A percentile compares a stretch with the other conserved stretches of the same genome.
Conservation (phyloP, 78 protist species). For the Dictyostelium capitatum region DNA sequence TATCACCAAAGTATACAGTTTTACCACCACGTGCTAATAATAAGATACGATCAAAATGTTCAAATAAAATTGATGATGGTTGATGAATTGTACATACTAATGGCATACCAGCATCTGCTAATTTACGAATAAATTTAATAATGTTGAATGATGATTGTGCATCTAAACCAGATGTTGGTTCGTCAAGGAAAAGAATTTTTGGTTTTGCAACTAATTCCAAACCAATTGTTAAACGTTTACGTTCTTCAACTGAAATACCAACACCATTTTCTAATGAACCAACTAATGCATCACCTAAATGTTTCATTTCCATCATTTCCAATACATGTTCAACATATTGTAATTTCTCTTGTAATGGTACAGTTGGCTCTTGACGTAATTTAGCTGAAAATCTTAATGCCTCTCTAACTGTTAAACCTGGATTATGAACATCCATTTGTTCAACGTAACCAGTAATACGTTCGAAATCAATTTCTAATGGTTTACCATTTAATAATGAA, state of each 20-base stretch:
- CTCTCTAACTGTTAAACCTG: slow-evolving; percentile 76
- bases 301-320: slow-evolving; percentile 84
- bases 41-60: slow-evolving; percentile 71
- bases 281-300: slow-evolving; percentile 83
- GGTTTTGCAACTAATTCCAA: slow-evolving; percentile 85
- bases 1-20: slow-evolving; percentile 82
- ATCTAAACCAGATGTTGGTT: slow-evolving; percentile 74
- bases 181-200: slow-evolving; percentile 54
- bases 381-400: slow-evolving; percentile 77
- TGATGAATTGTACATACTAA: slow-evolving; percentile 84
- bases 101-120: slow-evolving; percentile 84
- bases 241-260: slow-evolving; percentile 84
- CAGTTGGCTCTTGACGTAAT: slow-evolving; percentile 57
- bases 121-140: slow-evolving; percentile 58
- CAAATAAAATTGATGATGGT: slow-evolving; percentile 81
- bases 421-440: slow-evolving; percentile 84
- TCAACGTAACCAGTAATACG: slow-evolving; percentile 86
- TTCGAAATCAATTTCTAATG: slow-evolving; percentile 72
- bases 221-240: slow-evolving; percentile 83
- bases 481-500: slow-evolving; percentile 84
- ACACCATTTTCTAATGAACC: slow-evolving; percentile 79
- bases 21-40: slow-evolving; percentile 81
- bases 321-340: slow-evolving; percentile 61
- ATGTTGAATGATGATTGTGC: slow-evolving; percentile 70
- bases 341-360: slow-evolving; percentile 58